A percentile compares a stretch with the other conserved stretches of the same genome.
Evolutionary conservation across 2,329 filamentous ascomycete genomes (phyloP).

Genomic region (Iodosphaeria phyllophila): DNA sequence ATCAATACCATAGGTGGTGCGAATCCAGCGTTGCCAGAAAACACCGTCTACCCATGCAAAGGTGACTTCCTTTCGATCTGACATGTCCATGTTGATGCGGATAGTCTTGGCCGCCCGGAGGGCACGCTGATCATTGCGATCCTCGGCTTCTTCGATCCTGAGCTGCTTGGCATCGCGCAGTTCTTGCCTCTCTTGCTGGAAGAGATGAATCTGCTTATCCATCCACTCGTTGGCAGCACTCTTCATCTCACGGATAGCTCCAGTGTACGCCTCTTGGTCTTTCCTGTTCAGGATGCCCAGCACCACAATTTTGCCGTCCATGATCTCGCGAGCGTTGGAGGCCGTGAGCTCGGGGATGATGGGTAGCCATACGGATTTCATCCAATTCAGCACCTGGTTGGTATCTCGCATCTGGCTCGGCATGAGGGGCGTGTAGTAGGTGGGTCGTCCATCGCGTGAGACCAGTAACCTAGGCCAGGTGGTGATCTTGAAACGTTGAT

Average conservation of each 20-base stretch:
- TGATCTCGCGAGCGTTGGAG: slow-evolving; percentile 81
- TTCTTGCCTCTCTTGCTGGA: slow-evolving; percentile 85
- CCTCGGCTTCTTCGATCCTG: slow-evolving; percentile 88
- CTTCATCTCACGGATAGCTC: slow-evolving; percentile 78
- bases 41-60: slow-evolving; percentile 96
- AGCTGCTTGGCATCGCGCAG: slow-evolving; percentile 87
- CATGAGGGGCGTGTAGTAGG: slow-evolving; percentile 73
- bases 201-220: slow-evolving; percentile 81
- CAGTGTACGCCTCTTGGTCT: slow-evolving; percentile 58
- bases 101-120: slow-evolving; percentile 78
- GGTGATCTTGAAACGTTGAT: slow-evolving; percentile 77
- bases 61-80: slow-evolving; percentile 70
- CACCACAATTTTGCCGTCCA: slow-evolving; percentile 90
- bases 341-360: slow-evolving; percentile 88
- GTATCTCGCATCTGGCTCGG: slow-evolving; percentile 88
- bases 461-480: slow-evolving; percentile 93
- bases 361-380: slow-evolving; percentile 90
- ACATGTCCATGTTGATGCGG: slow-evolving; percentile 75
- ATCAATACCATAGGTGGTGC: slow-evolving; percentile 86
- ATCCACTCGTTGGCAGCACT: slow-evolving; percentile 94
- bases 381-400: slow-evolving; percentile 68
- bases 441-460: slow-evolving; percentile 71
- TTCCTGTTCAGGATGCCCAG: slow-evolving; percentile 72
- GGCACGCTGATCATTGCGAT: slow-evolving; percentile 76
- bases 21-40: slow-evolving; percentile 95